Conservation (phyloP, 306 rosid genomes). For the Purshia tridentata region DNA sequence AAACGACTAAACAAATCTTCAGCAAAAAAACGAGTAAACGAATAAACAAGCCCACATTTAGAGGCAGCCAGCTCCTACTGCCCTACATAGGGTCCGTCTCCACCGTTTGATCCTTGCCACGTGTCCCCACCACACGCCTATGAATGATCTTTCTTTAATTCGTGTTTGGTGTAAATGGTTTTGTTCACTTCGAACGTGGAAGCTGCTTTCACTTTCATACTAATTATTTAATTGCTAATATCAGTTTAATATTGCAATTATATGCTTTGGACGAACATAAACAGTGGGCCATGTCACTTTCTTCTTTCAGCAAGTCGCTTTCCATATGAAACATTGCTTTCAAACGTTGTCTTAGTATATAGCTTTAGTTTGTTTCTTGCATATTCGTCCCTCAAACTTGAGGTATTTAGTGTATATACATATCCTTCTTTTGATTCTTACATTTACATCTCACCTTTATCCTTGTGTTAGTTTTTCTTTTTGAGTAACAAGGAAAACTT, state of each 20-base stretch:
- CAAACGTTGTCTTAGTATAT: background rate
- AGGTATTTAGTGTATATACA: background rate
- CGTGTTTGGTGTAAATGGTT: constrained; percentile 5
- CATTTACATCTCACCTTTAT: background rate
- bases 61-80: constrained; percentile 13
- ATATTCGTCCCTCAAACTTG: background rate
- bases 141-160: background rate
- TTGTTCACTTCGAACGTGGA: constrained; percentile 18
- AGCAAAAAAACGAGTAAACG: background rate
- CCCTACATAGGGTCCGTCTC: background rate
- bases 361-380: background rate
- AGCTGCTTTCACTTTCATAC: constrained; percentile 13
- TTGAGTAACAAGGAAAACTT: no score
- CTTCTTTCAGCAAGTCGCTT: background rate
- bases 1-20: background rate
- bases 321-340: constrained; percentile 10
- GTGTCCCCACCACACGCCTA: background rate
- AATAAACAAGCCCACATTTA: background rate
- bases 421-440: background rate
- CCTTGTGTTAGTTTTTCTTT: background rate
- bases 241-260: background rate
- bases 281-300: background rate
- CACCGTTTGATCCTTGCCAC: constrained; percentile 20
- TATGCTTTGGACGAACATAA: background rate
- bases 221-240: background rate